These are phyloP conservation scores for Berkeleyomyces basicola DNA, from an alignment of 2,329 filamentous ascomycete species.

Conservation along the genomic window DNA sequence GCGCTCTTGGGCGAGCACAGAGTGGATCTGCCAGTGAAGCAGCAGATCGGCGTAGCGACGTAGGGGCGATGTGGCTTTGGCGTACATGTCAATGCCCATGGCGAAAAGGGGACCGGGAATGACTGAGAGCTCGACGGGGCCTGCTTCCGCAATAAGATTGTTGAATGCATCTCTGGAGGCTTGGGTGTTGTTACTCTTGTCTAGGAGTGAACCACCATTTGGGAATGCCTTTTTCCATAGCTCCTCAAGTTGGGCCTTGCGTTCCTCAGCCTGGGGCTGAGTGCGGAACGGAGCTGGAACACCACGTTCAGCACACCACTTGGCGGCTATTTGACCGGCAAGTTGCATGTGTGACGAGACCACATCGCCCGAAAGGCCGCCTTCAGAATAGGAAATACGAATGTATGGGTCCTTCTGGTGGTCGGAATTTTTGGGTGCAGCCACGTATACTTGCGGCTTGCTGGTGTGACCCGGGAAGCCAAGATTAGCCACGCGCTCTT, in stretches of 20 bases:
- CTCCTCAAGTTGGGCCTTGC: slow-evolving; percentile 13
- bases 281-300: slow-evolving; percentile 44
- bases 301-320: slow-evolving; percentile 39
- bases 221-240: slow-evolving; percentile 21
- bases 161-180: slow-evolving; percentile 16
- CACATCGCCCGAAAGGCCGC: slow-evolving; percentile 18
- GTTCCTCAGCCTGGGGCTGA: slow-evolving; percentile 25
- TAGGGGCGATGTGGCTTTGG: slow-evolving; percentile 49
- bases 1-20: slow-evolving; percentile 33
- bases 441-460: neutral
- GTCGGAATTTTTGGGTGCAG: slow-evolving; percentile 6
- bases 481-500: slow-evolving; percentile 21
- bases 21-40: slow-evolving; percentile 50
- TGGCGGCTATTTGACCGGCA: slow-evolving; percentile 43
- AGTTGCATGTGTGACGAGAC: slow-evolving; percentile 38
- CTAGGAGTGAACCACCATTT: neutral
- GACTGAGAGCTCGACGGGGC: slow-evolving; percentile 35
- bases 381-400: slow-evolving; percentile 19
- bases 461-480: neutral
- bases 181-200: neutral
- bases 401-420: slow-evolving; percentile 36
- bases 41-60: slow-evolving; percentile 47
- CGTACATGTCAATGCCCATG: slow-evolving; percentile 43
- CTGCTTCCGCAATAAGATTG: slow-evolving; percentile 22
- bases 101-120: slow-evolving; percentile 37